phyloP scores from a whole-genome alignment of 805 yeast genomes.

The Saccharomyces mikatae region DNA sequence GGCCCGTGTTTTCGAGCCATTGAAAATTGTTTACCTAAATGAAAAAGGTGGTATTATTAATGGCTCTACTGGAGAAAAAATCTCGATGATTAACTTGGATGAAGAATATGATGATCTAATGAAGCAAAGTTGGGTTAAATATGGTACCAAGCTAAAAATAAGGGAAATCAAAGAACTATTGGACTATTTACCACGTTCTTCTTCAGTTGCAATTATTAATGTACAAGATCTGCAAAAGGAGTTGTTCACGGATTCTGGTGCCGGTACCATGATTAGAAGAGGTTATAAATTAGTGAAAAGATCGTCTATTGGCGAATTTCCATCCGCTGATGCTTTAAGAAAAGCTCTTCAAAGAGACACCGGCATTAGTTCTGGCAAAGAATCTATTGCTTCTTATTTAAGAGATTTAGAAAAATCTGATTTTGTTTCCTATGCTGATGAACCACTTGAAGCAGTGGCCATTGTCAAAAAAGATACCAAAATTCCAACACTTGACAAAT shows the following conservation, averaged over 20 bases:
- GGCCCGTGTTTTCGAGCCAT: slow-evolving; percentile 93
- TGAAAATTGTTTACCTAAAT: slow-evolving; percentile 90
- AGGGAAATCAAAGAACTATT: slow-evolving; percentile 92
- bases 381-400: slow-evolving; percentile 75
- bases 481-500: slow-evolving; percentile 72
- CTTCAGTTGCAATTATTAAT: slow-evolving; percentile 94
- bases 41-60: slow-evolving; percentile 97
- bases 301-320: slow-evolving; percentile 59
- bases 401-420: slow-evolving; percentile 52
- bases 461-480: slow-evolving; percentile 53
- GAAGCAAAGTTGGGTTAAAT: slow-evolving; percentile 96
- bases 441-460: slow-evolving; percentile 89
- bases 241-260: slow-evolving; percentile 96
- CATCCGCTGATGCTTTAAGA: slow-evolving; percentile 68
- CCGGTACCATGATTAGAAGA: slow-evolving; percentile 96
- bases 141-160: slow-evolving; percentile 95
- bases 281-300: slow-evolving; percentile 82
- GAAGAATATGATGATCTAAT: slow-evolving; percentile 88
- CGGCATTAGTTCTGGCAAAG: slow-evolving; percentile 59
- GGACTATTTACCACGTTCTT: slow-evolving; percentile 90
- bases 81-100: slow-evolving; percentile 84
- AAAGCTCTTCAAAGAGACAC: slow-evolving; percentile 69
- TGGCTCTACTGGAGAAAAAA: slow-evolving; percentile 84
- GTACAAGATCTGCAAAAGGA: slow-evolving; percentile 94
- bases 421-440: slow-evolving; percentile 86